Evolutionary conservation across 208 protist genomes (phyloP).

Genomic region (Borovskyia barvae): DNA sequence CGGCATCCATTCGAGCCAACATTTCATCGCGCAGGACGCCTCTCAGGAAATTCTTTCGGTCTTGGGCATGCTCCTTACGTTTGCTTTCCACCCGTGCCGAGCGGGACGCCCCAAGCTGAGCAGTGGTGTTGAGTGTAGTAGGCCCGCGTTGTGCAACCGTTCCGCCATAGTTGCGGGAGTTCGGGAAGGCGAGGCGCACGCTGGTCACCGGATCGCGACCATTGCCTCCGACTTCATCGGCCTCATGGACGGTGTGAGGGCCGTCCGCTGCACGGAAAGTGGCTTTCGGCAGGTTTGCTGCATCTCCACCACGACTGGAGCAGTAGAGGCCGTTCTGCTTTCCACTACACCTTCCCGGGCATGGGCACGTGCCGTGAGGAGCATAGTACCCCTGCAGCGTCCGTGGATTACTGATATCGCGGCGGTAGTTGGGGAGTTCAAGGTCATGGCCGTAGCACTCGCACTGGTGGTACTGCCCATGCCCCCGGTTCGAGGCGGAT

Average conservation of each 20-base stretch:
- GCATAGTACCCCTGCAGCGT: conserved; percentile 76
- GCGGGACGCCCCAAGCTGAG: conserved; percentile 9
- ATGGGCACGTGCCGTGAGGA: conserved; percentile 52
- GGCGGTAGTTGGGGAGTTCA: conserved; percentile 59
- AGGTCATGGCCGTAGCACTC: conserved; percentile 59
- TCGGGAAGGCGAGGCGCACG: conserved; percentile 48
- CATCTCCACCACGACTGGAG: conserved; percentile 1
- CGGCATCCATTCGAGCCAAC: conserved; percentile 48
- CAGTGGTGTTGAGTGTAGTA: conserved; percentile 32
- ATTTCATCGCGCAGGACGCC: conserved; percentile 74
- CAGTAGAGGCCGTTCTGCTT: conserved; percentile 15
- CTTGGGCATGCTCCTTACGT: conserved; percentile 46
- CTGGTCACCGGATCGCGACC: conserved; percentile 31
- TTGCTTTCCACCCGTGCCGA: conserved; percentile 24
- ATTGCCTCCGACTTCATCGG: conserved; percentile 6
- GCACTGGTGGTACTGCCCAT: conserved; percentile 54
- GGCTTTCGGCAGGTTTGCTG: conserved; percentile 9
- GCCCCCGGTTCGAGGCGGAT: neutral
- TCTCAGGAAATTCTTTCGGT: conserved; percentile 77
- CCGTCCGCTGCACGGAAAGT: conserved; percentile 41
- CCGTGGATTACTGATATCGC: conserved; percentile 51
- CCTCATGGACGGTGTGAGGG: conserved; percentile 33
- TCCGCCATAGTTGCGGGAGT: conserved; percentile 68
- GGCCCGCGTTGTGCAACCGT: conserved; percentile 40
- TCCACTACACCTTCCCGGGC: conserved; percentile 26